Evolutionary conservation across 257 asterid species (phyloP).

Genomic region (Plectranthus barbatus): DNA sequence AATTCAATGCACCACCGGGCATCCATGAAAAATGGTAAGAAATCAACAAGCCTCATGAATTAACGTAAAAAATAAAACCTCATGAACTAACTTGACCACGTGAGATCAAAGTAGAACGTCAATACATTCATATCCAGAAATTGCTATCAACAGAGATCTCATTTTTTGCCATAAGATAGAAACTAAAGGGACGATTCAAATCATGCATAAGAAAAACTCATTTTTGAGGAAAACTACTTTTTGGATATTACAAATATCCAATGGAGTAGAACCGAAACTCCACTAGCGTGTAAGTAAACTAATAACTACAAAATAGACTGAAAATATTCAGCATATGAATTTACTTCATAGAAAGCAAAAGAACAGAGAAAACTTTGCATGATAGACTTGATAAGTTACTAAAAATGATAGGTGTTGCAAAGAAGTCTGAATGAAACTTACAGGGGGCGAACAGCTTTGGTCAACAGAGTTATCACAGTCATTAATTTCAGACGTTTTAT

Average conservation of each 20-base stretch:
- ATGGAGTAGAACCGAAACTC: neutral
- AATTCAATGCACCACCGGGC: constrained; percentile 1
- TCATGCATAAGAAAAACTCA: neutral
- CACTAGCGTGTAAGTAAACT: neutral
- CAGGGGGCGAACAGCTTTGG: constrained; percentile 21
- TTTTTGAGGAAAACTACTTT: neutral
- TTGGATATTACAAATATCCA: neutral
- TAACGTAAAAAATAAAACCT: too few relatives aligned
- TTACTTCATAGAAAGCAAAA: constrained; percentile 2
- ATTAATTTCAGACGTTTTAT: constrained; percentile 5
- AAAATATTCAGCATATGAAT: neutral
- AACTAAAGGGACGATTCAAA: neutral
- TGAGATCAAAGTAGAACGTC: neutral
- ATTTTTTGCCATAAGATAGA: neutral
- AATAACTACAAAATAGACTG: neutral
- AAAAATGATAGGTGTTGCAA: neutral
- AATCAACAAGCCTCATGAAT: neutral
- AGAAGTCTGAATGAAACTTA: constrained; percentile 19
- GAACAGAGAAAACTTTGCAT: neutral
- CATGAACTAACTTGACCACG: too few relatives aligned
- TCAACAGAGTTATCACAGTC: constrained; percentile 14
- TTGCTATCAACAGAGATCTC: neutral
- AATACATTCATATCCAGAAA: neutral
- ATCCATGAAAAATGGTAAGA: neutral
- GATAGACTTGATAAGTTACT: neutral